phyloP scores from a whole-genome alignment of 441 rosid genomes.

The California macrophylla region DNA sequence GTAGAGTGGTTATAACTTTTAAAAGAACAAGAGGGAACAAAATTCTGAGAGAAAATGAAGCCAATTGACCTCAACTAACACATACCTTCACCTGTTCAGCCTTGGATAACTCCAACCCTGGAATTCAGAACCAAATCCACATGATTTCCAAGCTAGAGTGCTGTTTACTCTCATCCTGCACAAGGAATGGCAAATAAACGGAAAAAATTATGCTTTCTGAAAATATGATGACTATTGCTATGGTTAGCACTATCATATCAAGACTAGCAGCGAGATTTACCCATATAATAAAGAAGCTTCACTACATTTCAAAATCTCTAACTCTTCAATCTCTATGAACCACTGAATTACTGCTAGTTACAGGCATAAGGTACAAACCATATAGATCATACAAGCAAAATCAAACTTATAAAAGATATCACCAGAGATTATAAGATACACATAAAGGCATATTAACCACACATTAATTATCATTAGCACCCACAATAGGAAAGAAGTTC shows the following conservation, averaged over 20 bases:
- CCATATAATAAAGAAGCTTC: slow-evolving; percentile 18
- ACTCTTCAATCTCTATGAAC: slow-evolving; percentile 18
- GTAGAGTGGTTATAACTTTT: too few relatives aligned
- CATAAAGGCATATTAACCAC: slow-evolving; percentile 7
- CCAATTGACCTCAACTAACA: too few relatives aligned
- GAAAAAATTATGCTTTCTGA: slow-evolving; percentile 18
- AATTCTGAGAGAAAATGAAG: too few relatives aligned
- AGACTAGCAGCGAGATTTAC: slow-evolving; percentile 12
- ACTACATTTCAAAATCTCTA: slow-evolving; percentile 18
- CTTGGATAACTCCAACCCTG: slow-evolving; percentile 1
- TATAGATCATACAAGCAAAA: slow-evolving; percentile 1
- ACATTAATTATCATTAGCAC: slow-evolving; percentile 10
- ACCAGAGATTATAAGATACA: not conserved
- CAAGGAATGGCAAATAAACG: slow-evolving; percentile 22
- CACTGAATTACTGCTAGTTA: too few relatives aligned
- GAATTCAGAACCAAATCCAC: slow-evolving; percentile 18
- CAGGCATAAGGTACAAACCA: slow-evolving; percentile 6
- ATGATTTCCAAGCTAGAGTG: not conserved
- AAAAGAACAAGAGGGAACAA: too few relatives aligned
- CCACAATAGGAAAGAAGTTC: slow-evolving; percentile 17
- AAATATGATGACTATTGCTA: slow-evolving; percentile 16
- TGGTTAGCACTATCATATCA: slow-evolving; percentile 15
- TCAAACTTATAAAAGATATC: slow-evolving; percentile 3
- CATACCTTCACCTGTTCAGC: not conserved
- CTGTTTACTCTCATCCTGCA: slow-evolving; percentile 19